These are phyloP conservation scores for Paramecium biaurelia DNA, from an alignment of 73 alveolate species.

Conservation along the genomic window DNA sequence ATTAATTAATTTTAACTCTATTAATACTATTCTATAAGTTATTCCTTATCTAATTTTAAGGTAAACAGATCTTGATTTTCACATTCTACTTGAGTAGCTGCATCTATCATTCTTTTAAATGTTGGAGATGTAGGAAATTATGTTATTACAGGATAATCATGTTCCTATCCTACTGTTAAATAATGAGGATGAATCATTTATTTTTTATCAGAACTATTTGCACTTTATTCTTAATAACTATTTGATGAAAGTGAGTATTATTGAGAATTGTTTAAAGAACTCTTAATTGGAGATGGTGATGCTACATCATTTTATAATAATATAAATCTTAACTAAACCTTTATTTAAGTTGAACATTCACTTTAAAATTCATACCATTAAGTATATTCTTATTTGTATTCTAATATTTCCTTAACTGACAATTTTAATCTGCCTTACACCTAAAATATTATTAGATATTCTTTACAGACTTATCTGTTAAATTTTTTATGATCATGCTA, in stretches of 20 bases:
- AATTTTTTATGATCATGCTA: constrained; percentile 6
- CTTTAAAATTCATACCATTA: constrained; percentile 21
- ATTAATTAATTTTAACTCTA: background rate
- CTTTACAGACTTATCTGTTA: constrained; percentile 22
- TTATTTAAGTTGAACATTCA: background rate
- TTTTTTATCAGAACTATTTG: background rate
- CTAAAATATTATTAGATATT: background rate
- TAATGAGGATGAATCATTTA: background rate
- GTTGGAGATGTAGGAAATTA: constrained; percentile 45
- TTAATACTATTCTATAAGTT: background rate
- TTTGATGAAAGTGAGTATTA: constrained; percentile 3
- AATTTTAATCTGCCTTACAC: background rate
- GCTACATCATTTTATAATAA: background rate
- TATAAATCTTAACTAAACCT: background rate
- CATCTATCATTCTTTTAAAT: background rate
- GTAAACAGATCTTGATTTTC: background rate
- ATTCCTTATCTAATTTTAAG: background rate
- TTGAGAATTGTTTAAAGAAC: constrained; percentile 19
- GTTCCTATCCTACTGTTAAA: constrained; percentile 12
- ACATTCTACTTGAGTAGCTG: background rate
- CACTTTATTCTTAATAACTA: background rate
- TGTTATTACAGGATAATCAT: background rate
- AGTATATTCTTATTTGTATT: background rate
- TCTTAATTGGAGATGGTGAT: background rate
- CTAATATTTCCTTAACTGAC: background rate